These are phyloP conservation scores for Boletus semigastroideus DNA, from an alignment of 1,284 basidiomycete genomes.

Conservation along the genomic window DNA sequence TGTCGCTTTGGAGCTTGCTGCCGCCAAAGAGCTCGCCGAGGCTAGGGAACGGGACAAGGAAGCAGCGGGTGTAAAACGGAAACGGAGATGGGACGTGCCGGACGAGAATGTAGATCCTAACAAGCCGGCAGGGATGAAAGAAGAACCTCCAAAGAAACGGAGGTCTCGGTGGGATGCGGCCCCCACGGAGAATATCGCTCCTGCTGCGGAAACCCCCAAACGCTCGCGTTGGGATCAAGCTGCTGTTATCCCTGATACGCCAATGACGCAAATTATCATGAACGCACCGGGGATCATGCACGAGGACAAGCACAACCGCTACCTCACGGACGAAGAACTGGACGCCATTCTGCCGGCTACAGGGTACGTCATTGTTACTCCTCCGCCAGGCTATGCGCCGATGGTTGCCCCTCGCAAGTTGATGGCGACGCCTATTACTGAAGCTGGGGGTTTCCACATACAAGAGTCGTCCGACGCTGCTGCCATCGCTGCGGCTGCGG, in stretches of 20 bases:
- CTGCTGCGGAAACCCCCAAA: constrained; percentile 62
- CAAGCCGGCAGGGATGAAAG: constrained; percentile 49
- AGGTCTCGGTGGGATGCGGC: constrained; percentile 94
- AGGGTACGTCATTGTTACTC: constrained; percentile 91
- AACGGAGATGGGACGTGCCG: constrained; percentile 84
- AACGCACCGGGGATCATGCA: constrained; percentile 79
- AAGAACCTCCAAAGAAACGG: constrained; percentile 83
- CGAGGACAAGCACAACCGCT: constrained; percentile 93
- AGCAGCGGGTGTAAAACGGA: constrained; percentile 61
- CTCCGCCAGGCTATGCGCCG: constrained; percentile 92
- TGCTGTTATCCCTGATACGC: constrained; percentile 54
- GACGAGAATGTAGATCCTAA: constrained; percentile 65
- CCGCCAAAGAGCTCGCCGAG: constrained; percentile 50
- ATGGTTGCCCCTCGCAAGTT: constrained; percentile 79
- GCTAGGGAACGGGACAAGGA: constrained; percentile 35
- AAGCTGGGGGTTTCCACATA: constrained; percentile 90
- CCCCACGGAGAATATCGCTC: constrained; percentile 60
- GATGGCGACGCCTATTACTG: constrained; percentile 69
- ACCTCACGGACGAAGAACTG: constrained; percentile 94
- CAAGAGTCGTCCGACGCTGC: constrained; percentile 92
- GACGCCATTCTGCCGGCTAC: constrained; percentile 84
- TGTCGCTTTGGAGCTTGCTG: constrained; percentile 63
- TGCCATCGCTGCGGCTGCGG: constrained; percentile 82
- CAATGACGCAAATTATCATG: constrained; percentile 80
- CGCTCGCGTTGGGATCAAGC: constrained; percentile 98